These are phyloP conservation scores for Phytophthora ramorum DNA, from an alignment of 352 stramenopile species.

Conservation along the genomic window DNA sequence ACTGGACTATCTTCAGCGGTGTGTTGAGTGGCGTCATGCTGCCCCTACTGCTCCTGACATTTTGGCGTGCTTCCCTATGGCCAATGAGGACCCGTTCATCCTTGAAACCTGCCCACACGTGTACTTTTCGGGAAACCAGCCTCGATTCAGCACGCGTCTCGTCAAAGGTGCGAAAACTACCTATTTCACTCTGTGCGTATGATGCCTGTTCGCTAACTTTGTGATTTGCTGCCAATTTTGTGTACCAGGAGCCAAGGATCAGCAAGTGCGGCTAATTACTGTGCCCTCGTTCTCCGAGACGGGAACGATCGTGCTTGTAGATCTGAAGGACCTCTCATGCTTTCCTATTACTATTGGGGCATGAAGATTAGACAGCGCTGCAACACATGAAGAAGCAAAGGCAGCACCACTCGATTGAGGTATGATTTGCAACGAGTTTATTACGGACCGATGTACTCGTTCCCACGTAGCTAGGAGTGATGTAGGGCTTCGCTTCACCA, in stretches of 20 bases:
- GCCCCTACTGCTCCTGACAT: conserved; percentile 95
- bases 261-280: conserved; percentile 83
- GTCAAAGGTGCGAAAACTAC: conserved; percentile 48
- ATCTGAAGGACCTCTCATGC: conserved; percentile 85
- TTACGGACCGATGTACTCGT: not conserved
- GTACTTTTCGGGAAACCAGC: conserved; percentile 94
- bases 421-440: not conserved
- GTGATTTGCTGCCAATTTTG: not conserved
- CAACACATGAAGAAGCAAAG: not conserved
- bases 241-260: conserved; percentile 42
- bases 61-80: conserved; percentile 91
- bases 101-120: conserved; percentile 88
- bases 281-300: conserved; percentile 92
- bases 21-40: conserved; percentile 91
- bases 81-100: conserved; percentile 93
- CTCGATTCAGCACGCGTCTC: conserved; percentile 82
- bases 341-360: conserved; percentile 64
- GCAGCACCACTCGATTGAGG: no score
- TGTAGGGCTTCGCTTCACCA: not conserved
- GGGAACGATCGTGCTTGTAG: conserved; percentile 91
- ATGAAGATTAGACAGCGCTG: conserved; percentile 17
- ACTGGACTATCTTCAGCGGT: conserved; percentile 71
- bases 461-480: not conserved
- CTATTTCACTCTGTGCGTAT: not conserved
- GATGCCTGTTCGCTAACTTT: conserved; percentile 6